phyloP scores from a whole-genome alignment of 108 stramenopile genomes.

The Stephanodiscus triporus region DNA sequence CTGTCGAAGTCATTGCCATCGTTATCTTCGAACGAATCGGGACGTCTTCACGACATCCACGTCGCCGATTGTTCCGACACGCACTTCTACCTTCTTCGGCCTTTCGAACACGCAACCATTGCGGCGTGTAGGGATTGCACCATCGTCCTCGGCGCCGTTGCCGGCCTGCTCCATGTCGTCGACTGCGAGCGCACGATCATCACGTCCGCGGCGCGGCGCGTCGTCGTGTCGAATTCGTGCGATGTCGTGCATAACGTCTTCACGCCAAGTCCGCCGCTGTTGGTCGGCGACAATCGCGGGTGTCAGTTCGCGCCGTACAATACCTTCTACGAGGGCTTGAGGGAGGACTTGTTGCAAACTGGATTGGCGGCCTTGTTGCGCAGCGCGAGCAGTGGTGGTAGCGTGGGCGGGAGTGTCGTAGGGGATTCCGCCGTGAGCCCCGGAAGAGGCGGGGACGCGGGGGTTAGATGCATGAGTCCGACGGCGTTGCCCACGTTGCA shows the following conservation, averaged over 20 bases:
- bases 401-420: constrained; percentile 13
- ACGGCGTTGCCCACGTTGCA: constrained; percentile 70
- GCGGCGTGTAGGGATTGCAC: constrained; percentile 90
- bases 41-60: constrained; percentile 80
- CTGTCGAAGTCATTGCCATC: not conserved
- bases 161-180: constrained; percentile 84
- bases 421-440: constrained; percentile 43
- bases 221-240: constrained; percentile 80
- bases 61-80: constrained; percentile 88
- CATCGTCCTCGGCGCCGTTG: constrained; percentile 95
- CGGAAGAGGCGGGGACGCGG: constrained; percentile 26
- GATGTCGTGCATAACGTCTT: constrained; percentile 72
- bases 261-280: constrained; percentile 83
- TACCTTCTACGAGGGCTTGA: constrained; percentile 86
- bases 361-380: constrained; percentile 78
- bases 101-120: constrained; percentile 89
- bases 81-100: constrained; percentile 90
- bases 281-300: constrained; percentile 88
- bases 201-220: constrained; percentile 72
- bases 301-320: constrained; percentile 92
- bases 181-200: constrained; percentile 86
- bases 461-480: constrained; percentile 35
- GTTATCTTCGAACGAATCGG: constrained; percentile 23
- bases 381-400: constrained; percentile 7
- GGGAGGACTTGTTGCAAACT: constrained; percentile 83